Conservation (phyloP, 106 monocot species). For the Allium sativum region DNA sequence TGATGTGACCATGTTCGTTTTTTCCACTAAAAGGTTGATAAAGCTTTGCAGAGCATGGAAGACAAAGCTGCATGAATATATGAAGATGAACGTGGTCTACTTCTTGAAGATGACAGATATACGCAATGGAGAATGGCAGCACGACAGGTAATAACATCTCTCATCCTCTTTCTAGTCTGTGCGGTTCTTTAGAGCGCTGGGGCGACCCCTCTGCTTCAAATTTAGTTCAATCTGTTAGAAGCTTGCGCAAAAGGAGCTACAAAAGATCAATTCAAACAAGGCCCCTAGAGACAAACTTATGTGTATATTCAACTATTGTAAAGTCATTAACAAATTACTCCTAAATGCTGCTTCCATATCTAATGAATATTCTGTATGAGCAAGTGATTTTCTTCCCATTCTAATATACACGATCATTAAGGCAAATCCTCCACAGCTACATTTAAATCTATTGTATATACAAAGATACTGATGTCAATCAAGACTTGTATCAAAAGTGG, state of each 20-base stretch:
- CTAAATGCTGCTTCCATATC: slow-evolving; percentile 75
- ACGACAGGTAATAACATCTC: neutral
- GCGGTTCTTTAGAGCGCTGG: slow-evolving; percentile 88
- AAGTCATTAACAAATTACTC: slow-evolving; percentile 81
- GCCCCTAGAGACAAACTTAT: slow-evolving; percentile 97
- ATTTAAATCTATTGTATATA: slow-evolving; percentile 89
- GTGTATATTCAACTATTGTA: slow-evolving; percentile 94
- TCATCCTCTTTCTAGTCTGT: slow-evolving; percentile 47
- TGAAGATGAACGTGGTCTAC: too few species aligned
- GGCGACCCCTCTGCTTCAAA: slow-evolving; percentile 84
- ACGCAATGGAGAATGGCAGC: slow-evolving; percentile 1
- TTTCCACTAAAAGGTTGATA: too few species aligned
- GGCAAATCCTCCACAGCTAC: slow-evolving; percentile 91
- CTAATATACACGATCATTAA: slow-evolving; percentile 89
- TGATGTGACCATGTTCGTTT: too few species aligned
- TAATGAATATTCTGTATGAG: slow-evolving; percentile 69
- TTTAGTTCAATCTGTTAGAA: slow-evolving; percentile 89
- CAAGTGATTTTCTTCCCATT: slow-evolving; percentile 95
- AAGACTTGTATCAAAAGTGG: slow-evolving; percentile 73
- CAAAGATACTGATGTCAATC: slow-evolving; percentile 73
- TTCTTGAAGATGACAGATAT: too few species aligned
- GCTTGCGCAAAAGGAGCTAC: slow-evolving; percentile 96
- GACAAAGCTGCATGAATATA: too few species aligned
- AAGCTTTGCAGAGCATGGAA: too few species aligned
- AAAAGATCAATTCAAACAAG: slow-evolving; percentile 95